phyloP scores from a whole-genome alignment of 305 asterid genomes.

The Nicotiana rustica region DNA sequence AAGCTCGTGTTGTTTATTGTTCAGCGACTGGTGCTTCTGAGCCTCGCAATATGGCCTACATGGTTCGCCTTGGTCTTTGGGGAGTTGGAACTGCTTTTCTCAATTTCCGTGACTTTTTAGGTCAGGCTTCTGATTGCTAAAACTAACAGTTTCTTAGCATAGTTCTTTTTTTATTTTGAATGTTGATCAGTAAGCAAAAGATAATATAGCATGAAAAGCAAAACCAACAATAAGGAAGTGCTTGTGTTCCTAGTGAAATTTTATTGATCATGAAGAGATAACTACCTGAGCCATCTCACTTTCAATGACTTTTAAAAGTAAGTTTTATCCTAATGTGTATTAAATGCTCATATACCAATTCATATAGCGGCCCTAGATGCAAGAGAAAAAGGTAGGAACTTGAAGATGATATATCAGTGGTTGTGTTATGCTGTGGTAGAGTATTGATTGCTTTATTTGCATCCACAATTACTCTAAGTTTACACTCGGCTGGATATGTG shows the following conservation, averaged over 20 bases:
- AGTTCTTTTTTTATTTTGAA: conserved; percentile 1
- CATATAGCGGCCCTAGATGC: conserved; percentile 15
- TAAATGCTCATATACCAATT: not conserved
- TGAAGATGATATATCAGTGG: conserved; percentile 27
- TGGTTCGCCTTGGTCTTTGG: conserved; percentile 99
- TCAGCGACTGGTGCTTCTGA: conserved; percentile 99
- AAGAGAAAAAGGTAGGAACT: conserved; percentile 17
- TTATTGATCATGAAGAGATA: conserved; percentile 9
- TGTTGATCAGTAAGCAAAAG: conserved; percentile 12
- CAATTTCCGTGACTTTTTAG: conserved; percentile 85
- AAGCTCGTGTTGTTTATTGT: conserved; percentile 94
- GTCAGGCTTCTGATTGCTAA: conserved; percentile 52
- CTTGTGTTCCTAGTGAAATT: not conserved
- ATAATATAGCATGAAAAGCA: not conserved
- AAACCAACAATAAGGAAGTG: not conserved
- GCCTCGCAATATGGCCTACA: conserved; percentile 98
- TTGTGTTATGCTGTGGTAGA: conserved; percentile 12
- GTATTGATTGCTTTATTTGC: conserved; percentile 26
- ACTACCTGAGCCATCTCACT: conserved; percentile 15
- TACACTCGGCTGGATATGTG: not conserved
- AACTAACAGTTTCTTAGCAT: conserved; percentile 34
- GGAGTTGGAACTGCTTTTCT: conserved; percentile 95
- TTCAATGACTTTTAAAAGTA: conserved; percentile 16
- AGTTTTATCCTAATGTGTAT: conserved; percentile 16
- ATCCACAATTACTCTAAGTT: not conserved